These are phyloP conservation scores for Albugo candida DNA, from an alignment of 352 stramenopile genomes.

Conservation along the genomic window DNA sequence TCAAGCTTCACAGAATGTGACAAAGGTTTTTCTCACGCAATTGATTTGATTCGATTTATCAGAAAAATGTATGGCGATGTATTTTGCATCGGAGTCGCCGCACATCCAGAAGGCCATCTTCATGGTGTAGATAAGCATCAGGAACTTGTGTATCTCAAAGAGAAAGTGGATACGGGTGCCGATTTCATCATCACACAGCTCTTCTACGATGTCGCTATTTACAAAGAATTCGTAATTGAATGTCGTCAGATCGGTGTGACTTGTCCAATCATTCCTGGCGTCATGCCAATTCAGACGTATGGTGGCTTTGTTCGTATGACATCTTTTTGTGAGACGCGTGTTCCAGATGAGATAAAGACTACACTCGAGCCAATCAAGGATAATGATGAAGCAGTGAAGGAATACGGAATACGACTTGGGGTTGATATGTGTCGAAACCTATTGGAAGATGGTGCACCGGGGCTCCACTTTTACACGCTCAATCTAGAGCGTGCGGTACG, in stretches of 20 bases:
- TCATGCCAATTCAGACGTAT: slow-evolving; percentile 99
- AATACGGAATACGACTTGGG: slow-evolving; percentile 89
- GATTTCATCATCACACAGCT: slow-evolving; percentile 99
- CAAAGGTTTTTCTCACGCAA: slow-evolving; percentile 83
- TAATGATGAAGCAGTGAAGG: slow-evolving; percentile 91
- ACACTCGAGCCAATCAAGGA: slow-evolving; percentile 87
- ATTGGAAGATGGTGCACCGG: slow-evolving; percentile 68
- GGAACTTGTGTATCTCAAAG: slow-evolving; percentile 95
- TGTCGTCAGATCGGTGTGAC: slow-evolving; percentile 82
- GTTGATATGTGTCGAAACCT: slow-evolving; percentile 89
- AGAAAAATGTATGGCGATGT: slow-evolving; percentile 84
- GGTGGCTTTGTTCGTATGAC: slow-evolving; percentile 96
- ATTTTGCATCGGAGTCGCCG: slow-evolving; percentile 94
- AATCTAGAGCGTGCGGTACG: slow-evolving; percentile 84
- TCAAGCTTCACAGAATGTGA: slow-evolving; percentile 80
- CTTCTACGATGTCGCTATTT: slow-evolving; percentile 96
- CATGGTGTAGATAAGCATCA: slow-evolving; percentile 74
- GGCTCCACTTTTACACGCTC: slow-evolving; percentile 90
- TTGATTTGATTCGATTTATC: slow-evolving; percentile 97
- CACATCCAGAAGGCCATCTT: slow-evolving; percentile 95
- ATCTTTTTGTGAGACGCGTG: slow-evolving; percentile 90
- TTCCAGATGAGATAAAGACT: slow-evolving; percentile 71
- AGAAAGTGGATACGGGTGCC: slow-evolving; percentile 93
- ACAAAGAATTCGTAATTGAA: slow-evolving; percentile 85
- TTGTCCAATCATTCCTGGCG: slow-evolving; percentile 91